Conservation (phyloP, 768 basidiomycete genomes). For the Panus rudis region DNA sequence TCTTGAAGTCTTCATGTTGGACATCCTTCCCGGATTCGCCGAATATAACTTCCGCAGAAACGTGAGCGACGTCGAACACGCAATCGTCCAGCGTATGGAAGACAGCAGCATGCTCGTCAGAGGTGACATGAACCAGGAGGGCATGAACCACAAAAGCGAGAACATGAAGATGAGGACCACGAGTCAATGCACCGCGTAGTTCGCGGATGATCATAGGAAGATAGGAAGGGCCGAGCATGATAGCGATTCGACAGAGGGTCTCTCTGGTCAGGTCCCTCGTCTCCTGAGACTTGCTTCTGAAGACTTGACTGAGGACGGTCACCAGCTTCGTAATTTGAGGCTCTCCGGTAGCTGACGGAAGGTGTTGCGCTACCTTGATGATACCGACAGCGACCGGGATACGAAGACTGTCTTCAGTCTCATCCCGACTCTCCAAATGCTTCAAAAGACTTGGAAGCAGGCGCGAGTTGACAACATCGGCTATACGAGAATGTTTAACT, state of each 20-base stretch:
- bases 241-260: conserved; percentile 72
- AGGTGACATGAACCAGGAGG: conserved; percentile 73
- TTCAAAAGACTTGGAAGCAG: conserved; percentile 75
- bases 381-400: conserved; percentile 88
- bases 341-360: conserved; percentile 58
- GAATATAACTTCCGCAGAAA: conserved; percentile 87
- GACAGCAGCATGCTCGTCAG: conserved; percentile 41
- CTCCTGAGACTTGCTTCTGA: conserved; percentile 92
- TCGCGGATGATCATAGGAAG: conserved; percentile 72
- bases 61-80: conserved; percentile 69
- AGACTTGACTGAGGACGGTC: conserved; percentile 80
- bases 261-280: conserved; percentile 83
- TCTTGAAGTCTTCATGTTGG: conserved; percentile 84
- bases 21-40: conserved; percentile 91
- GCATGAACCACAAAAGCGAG: conserved; percentile 81
- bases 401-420: conserved; percentile 77
- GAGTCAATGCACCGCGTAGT: conserved; percentile 73
- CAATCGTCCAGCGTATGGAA: conserved; percentile 70
- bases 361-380: conserved; percentile 72
- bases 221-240: conserved; percentile 64
- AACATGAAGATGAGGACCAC: conserved; percentile 93
- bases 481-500: conserved; percentile 32
- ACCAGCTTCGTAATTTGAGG: conserved; percentile 70
- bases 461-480: conserved; percentile 67
- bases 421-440: conserved; percentile 77